Evolutionary conservation across 1,284 basidiomycete species (phyloP).

Genomic region (Boletus holoroseus): DNA sequence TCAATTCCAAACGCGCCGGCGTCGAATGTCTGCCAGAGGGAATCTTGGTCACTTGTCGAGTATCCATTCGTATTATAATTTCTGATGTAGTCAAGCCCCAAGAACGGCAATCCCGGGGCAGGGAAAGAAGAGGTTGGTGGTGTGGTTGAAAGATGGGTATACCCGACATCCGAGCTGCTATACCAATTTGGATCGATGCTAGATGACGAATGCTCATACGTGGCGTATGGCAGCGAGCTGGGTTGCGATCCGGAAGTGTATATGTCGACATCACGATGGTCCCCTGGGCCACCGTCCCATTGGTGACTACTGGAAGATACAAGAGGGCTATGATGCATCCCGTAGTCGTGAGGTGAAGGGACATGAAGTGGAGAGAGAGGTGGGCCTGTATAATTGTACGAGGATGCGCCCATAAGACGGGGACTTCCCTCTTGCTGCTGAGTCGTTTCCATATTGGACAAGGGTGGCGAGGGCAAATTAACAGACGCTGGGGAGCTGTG

Average conservation of each 20-base stretch:
- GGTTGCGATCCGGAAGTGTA: slow-evolving; percentile 40
- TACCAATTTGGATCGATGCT: slow-evolving; percentile 46
- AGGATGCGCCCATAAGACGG: slow-evolving; percentile 34
- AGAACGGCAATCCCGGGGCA: slow-evolving; percentile 68
- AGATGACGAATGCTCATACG: slow-evolving; percentile 40
- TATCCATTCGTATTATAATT: slow-evolving; percentile 54
- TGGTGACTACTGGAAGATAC: slow-evolving; percentile 36
- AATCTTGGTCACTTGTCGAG: slow-evolving; percentile 52
- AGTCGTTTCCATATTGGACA: slow-evolving; percentile 38
- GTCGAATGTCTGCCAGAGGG: slow-evolving; percentile 70
- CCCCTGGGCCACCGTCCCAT: slow-evolving; percentile 42
- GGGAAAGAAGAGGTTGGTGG: slow-evolving; percentile 58
- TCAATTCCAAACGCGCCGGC: slow-evolving; percentile 64
- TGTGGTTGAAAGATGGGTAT: slow-evolving; percentile 47
- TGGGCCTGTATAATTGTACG: slow-evolving; percentile 40
- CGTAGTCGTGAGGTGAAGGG: slow-evolving; percentile 52
- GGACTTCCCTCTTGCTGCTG: slow-evolving; percentile 44
- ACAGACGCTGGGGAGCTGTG: slow-evolving; percentile 71
- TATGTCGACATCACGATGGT: slow-evolving; percentile 37
- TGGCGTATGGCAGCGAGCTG: slow-evolving; percentile 31
- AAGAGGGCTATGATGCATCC: slow-evolving; percentile 42
- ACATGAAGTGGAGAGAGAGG: slow-evolving; percentile 47
- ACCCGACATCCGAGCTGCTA: slow-evolving; percentile 40
- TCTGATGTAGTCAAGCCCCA: slow-evolving; percentile 72
- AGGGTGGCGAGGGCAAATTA: slow-evolving; percentile 62